Base-by-base conservation (phyloP, 2,329 filamentous ascomycete species). In the Penicillium brasilianum region DNA sequence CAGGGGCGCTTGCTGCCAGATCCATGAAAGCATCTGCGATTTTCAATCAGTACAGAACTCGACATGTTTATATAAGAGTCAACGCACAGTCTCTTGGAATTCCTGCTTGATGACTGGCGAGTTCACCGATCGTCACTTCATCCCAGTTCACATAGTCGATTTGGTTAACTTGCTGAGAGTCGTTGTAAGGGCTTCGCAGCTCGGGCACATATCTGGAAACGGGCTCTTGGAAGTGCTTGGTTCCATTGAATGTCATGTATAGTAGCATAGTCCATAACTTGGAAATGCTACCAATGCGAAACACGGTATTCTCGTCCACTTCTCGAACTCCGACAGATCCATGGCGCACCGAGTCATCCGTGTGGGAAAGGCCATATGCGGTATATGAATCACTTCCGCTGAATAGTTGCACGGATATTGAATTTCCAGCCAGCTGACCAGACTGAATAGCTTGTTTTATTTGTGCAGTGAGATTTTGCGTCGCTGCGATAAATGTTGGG, bases 181-280 rank as follows among this genome's bases (percentile, higher is more conserved):
- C 1, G 32, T 58, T 64, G 13, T 32, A 48, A 41, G 56, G 61
- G 8, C 18, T 37, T 43, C 43, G 59, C 8, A 73, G 36, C 32
- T 72, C 68, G 13, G 71, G 70, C 3, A 74, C 54, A 46, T 73
- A 72, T 14, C 69, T 66, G 1, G 58, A 55, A 6, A 74, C 55
- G 0, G 66, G 69, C 30, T 71, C 63, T 11, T 65, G 18, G 30
- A 70, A 70, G n/a, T 51, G 50, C 3, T 53, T 55, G 10, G 63
- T 55, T 4, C 70, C 70, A 6, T 50, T 62, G n/a, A 76, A 72
- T 0, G 49, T 52, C 49, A 39, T 52, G 13, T 39, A 52, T 7
- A 75, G 48, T 18, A 78, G 73, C 18, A 78, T 73, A 0, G 79
- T 80, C 64, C 77, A 78, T 18, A 80, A 59, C 59, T 82, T 82